Evolutionary conservation across 331 rosid genomes (phyloP), one percentile per base, ranked within the genome.

Genomic region (Stylosanthes scabra): DNA sequence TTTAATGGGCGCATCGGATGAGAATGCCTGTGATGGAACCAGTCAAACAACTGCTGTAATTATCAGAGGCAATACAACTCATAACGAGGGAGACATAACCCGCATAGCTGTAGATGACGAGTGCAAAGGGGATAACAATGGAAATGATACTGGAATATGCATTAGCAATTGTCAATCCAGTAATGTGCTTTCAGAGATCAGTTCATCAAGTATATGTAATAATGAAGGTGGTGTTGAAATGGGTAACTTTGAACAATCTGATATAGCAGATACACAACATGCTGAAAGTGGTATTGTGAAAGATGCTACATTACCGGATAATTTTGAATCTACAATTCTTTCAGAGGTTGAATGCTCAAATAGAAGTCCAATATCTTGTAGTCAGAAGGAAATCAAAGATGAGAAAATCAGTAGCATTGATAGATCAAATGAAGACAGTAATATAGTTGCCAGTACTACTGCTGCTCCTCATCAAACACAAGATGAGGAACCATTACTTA

Each of bases 261-360:
- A 64, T 72, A n/a, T 66, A 66, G 65, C 28, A 69, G 83, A 67
- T 74, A 27, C 51, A 80, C 76, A 83, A 44, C 69, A 63, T 50
- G 29, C 25, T 73, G 86, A 49, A 54, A 80, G 39, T 59, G 37
- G 50, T 49, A 3, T 42, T 62, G 85, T 76, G 74, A 78, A 78
- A 16, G 74, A 74, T 74, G 49, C 51, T 47, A 52, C 70, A 37
- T 41, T 9, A 10, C 69, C 74, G 27, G 55, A 60, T 37, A 55
- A 11, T 44, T 72, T 13, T n/a, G 84, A 75, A 71, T 56, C 56
- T 39, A 72, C 52, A 13, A 10, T 28, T 58, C 56, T 50, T 76
- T 77, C 77, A 58, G 91, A 84, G 63, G 84, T 71, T 51, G 83
- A 71, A 34, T 15, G 55, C 72, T 14, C 47, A 13, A 14, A 60